These are phyloP conservation scores for Agaricales sp. DNA, from an alignment of 1,284 basidiomycete genomes.

Conservation along the genomic window DNA sequence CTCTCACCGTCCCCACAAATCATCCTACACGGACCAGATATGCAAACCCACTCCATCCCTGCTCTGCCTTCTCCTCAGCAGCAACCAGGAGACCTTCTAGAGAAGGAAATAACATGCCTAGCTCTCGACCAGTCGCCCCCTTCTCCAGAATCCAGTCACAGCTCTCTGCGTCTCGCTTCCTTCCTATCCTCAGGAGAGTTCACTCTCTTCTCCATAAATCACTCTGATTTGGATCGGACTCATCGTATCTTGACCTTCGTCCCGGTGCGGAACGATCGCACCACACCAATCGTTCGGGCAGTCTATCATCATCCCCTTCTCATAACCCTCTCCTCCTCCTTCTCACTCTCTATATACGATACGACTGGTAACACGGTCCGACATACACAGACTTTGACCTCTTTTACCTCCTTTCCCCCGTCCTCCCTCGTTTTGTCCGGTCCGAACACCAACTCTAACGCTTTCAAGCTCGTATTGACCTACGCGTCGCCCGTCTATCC, in stretches of 20 bases:
- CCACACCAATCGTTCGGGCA: constrained; percentile 44
- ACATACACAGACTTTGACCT: constrained; percentile 54
- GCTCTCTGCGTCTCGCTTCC: constrained; percentile 34
- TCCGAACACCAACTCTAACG: constrained; percentile 28
- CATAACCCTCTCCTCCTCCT: constrained; percentile 54
- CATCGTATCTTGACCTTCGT: constrained; percentile 35
- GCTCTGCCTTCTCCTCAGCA: constrained; percentile 19
- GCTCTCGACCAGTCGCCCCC: constrained; percentile 63
- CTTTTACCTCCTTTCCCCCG: constrained; percentile 67
- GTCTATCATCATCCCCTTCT: constrained; percentile 72
- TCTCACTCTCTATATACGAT: constrained; percentile 61
- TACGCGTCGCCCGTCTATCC: constrained; percentile 65
- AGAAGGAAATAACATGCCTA: constrained; percentile 42
- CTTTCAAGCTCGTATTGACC: constrained; percentile 64
- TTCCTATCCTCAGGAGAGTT: constrained; percentile 66
- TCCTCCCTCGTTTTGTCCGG: constrained; percentile 59
- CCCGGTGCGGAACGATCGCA: constrained; percentile 30
- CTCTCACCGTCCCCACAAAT: constrained; percentile 18
- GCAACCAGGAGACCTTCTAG: constrained; percentile 7
- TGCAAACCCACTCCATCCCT: constrained; percentile 13
- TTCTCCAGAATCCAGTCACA: constrained; percentile 19
- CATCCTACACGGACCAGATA: constrained; percentile 14
- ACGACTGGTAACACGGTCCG: constrained; percentile 36
- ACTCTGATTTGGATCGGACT: constrained; percentile 29
- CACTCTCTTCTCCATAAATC: constrained; percentile 40